Evolutionary conservation across 208 protist species (phyloP).

Genomic region (Naegleria lovaniensis): DNA sequence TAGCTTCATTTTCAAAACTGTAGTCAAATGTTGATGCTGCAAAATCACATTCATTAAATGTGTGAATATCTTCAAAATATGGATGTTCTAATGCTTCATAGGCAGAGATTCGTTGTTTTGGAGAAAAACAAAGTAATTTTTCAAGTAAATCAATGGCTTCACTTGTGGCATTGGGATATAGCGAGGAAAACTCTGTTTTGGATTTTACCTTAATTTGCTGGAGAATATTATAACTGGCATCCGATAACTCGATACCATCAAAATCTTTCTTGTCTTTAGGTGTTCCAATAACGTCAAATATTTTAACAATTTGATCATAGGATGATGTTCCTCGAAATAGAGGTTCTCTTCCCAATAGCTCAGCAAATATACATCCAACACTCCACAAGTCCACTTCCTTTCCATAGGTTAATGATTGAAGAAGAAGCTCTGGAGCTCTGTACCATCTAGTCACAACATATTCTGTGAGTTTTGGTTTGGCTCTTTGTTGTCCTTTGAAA

Average conservation of each 20-base stretch:
- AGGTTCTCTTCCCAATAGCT: constrained; percentile 51
- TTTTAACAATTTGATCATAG: constrained; percentile 66
- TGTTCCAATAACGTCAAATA: constrained; percentile 34
- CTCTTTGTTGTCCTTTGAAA: not conserved
- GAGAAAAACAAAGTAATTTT: not conserved
- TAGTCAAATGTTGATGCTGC: not conserved
- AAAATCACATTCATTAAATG: constrained; percentile 2
- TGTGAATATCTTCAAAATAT: constrained; percentile 19
- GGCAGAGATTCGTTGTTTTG: not conserved
- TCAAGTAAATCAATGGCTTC: constrained; percentile 1
- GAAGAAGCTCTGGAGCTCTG: constrained; percentile 31
- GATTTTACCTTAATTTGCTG: not conserved
- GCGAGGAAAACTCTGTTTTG: not conserved
- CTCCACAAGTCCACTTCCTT: constrained; percentile 64
- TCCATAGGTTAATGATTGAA: constrained; percentile 26
- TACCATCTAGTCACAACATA: constrained; percentile 30
- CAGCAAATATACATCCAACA: constrained; percentile 70
- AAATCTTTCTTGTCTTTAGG: constrained; percentile 18
- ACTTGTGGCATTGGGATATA: not conserved
- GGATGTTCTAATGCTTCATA: not conserved
- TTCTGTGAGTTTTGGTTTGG: not conserved
- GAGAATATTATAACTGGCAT: not conserved
- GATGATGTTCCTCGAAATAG: constrained; percentile 53
- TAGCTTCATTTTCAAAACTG: not conserved
- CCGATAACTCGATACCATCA: not conserved